Base-by-base conservation (phyloP, 768 basidiomycete species). In the Lactarius hatsudake region DNA sequence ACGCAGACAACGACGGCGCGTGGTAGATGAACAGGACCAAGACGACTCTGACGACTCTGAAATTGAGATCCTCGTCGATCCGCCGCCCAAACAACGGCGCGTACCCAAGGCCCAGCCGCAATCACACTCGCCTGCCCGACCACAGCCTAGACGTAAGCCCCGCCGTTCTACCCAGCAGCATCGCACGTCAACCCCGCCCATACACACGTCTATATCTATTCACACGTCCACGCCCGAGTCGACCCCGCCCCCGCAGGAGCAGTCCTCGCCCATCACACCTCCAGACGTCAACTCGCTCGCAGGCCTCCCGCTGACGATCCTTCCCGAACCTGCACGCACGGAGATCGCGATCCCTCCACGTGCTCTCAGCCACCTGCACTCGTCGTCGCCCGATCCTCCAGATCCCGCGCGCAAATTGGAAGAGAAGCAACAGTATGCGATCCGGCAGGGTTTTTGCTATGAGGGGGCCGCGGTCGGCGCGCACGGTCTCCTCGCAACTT, bases 401-500 rank as follows among this genome's bases (percentile, higher is more conserved):
- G 36, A 57, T 51, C 26, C n/a, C n/a, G 45, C 10, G 10, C 40
- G 12, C 17, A 28, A 12, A 17, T 23, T 18, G n/a, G 2, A 32
- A 17, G 18, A 28, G n/a, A 30, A 3, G 40, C 20, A 51, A 2
- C 45, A 18, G 26, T 4, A n/a, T 9, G 42, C n/a, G 3, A 20
- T 38, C 53, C 32, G 38, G 62, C 62, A 59, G 66, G 66, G 17
- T 67, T 67, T 67, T 67, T 26, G 43, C 17, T 3, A 59, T 67
- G 66, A 67, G 66, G 66, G 32, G 61, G 17, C 66, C 62, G 66
- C 51, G 40, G 26, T 36, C 42, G 58, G 62, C 62, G 66, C 62
- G 51, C 62, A 56, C 66, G 62, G 62, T 60, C 62, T 67, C 66
- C 66, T 67, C 66, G 62, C 53, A 60, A 36, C 20, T 57, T 5